Evolutionary conservation across 139 green algal species (phyloP), one percentile per base, ranked within the genome.

Genomic region (Chlamydomonas asymmetrica): DNA sequence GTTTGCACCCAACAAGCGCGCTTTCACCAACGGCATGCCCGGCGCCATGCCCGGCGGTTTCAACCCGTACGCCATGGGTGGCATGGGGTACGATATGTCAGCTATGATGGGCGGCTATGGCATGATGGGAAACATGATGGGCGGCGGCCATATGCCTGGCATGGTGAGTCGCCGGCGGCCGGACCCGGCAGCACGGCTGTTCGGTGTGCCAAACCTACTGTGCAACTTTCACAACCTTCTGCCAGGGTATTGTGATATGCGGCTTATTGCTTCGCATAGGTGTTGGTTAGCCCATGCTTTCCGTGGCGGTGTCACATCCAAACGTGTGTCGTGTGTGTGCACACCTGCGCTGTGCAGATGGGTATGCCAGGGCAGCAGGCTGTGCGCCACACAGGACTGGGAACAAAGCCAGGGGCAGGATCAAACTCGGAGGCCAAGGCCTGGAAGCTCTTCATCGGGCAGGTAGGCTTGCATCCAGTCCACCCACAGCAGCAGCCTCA

Each of bases 361-460:
- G 66, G 63, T 49, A 63, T 49, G 48, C 54, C 73, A 2, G 63
- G 74, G 64, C 74, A 64, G 29, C 74, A 80, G n/a, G n/a, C n/a
- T n/a, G n/a, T n/a, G n/a, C n/a, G n/a, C n/a, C n/a, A n/a, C n/a
- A n/a, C n/a, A n/a, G n/a, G n/a, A n/a, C n/a, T n/a, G n/a, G n/a
- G n/a, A n/a, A n/a, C n/a, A n/a, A n/a, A n/a, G n/a, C n/a, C n/a
- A n/a, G n/a, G n/a, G n/a, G n/a, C n/a, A n/a, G n/a, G n/a, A n/a
- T n/a, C n/a, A n/a, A n/a, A n/a, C n/a, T n/a, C n/a, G 39, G 75
- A 56, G n/a, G 63, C 75, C 40, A 81, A 81, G 75, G 66, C 56
- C 1, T 81, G 75, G 80, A 85, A 85, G 74, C 80, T 85, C 34
- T 85, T 85, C 79, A 70, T 85, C 29, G 80, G 80, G 27, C 80